Percentiles rank a stretch among this genome's conserved stretches.
These are phyloP conservation scores for Hericium coralloides DNA, from an alignment of 768 basidiomycete genomes.

Conservation along the genomic window DNA sequence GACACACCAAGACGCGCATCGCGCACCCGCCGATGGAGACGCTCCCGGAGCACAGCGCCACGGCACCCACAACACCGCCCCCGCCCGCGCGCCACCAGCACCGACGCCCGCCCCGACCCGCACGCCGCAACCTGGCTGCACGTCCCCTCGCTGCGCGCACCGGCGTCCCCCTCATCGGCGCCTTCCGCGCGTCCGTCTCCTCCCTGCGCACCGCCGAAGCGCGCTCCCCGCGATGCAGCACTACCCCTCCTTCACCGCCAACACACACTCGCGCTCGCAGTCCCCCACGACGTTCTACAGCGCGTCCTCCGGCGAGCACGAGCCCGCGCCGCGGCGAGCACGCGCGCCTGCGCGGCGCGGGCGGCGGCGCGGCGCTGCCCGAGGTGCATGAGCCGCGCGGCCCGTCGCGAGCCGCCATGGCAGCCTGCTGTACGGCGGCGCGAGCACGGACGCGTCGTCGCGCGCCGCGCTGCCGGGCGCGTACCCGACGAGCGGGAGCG, in stretches of 20 bases:
- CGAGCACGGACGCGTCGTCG: neutral
- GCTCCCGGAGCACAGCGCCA: constrained; percentile 9
- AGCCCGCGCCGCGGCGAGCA: neutral
- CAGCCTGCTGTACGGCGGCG: constrained; percentile 6
- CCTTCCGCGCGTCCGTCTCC: constrained; percentile 11
- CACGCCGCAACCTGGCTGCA: constrained; percentile 5
- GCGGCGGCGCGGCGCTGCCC: constrained; percentile 5
- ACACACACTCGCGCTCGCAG: neutral
- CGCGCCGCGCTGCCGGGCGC: neutral
- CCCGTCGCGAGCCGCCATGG: constrained; percentile 6
- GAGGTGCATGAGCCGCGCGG: neutral
- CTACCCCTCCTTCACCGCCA: constrained; percentile 10
- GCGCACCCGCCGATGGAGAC: constrained; percentile 8
- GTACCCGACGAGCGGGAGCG: constrained; percentile 4
- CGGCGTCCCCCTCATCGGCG: constrained; percentile 9
- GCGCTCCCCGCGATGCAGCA: constrained; percentile 12
- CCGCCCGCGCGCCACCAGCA: neutral
- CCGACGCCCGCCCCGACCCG: constrained; percentile 1
- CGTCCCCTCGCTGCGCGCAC: constrained; percentile 1
- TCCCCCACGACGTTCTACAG: constrained; percentile 9
- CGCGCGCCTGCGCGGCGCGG: neutral
- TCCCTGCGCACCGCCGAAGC: constrained; percentile 2
- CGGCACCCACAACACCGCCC: neutral
- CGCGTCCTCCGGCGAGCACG: neutral
- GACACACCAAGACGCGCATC: constrained; percentile 9